Evolutionary conservation across 1,139 yeast genomes (phyloP).

Genomic region (Schwanniomyces etchellsii): DNA sequence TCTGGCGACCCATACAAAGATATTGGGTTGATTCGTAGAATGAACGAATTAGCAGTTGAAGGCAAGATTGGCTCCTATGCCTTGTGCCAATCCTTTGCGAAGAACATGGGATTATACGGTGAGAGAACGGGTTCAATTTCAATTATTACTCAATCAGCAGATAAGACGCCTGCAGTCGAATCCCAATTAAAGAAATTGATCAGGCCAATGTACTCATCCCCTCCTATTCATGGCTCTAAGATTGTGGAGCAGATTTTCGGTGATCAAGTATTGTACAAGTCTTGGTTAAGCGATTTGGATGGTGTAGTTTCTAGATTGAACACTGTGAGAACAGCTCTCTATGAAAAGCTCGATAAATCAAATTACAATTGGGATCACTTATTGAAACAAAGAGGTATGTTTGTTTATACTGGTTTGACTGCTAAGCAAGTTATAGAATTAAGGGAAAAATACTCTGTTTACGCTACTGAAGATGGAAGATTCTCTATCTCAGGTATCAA

Average conservation of each 20-base stretch:
- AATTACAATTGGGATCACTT: constrained; percentile 81
- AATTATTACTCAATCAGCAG: constrained; percentile 45
- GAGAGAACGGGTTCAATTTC: constrained; percentile 93
- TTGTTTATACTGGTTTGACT: constrained; percentile 80
- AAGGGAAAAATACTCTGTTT: constrained; percentile 69
- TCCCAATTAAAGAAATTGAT: constrained; percentile 78
- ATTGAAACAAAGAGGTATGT: constrained; percentile 92
- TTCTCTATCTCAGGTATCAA: constrained; percentile 89
- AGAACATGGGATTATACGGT: constrained; percentile 95
- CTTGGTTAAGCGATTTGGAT: constrained; percentile 78
- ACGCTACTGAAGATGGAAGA: constrained; percentile 86
- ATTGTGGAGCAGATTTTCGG: constrained; percentile 74
- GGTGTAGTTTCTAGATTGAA: constrained; percentile 74
- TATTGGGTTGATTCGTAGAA: constrained; percentile 43
- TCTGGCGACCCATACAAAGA: constrained; percentile 60
- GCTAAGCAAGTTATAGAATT: constrained; percentile 65
- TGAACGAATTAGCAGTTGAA: constrained; percentile 42
- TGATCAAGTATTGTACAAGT: constrained; percentile 52
- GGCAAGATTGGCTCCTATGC: constrained; percentile 51
- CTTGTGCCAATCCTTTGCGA: constrained; percentile 89
- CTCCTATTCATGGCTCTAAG: constrained; percentile 92
- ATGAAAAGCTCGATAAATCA: constrained; percentile 48
- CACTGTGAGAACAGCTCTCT: constrained; percentile 64
- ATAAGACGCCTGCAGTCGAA: constrained; percentile 45
- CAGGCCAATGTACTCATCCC: constrained; percentile 87